Conservation (phyloP, 2,329 filamentous ascomycete genomes). For the Zalaria obscura region DNA sequence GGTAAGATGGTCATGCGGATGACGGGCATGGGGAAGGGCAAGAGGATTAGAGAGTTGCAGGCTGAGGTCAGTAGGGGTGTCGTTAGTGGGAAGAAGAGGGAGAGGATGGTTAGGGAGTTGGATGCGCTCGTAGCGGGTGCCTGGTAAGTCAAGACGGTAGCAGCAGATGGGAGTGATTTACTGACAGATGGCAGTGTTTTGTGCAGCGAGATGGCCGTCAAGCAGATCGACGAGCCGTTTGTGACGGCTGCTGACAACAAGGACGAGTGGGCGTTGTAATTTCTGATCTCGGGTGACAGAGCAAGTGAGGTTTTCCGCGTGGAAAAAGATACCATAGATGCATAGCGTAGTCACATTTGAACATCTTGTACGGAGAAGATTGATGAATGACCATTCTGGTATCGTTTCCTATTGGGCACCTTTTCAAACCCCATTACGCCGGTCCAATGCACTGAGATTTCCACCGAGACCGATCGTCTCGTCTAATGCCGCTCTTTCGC, state of each 20-base stretch:
- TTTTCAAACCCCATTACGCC: too few species aligned
- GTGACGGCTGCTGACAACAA: slow-evolving; percentile 57
- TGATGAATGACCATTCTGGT: too few species aligned
- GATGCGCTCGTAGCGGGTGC: slow-evolving; percentile 82
- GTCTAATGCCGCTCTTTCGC: background rate
- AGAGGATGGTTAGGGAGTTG: slow-evolving; percentile 73
- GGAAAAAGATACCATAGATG: too few species aligned
- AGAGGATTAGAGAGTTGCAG: slow-evolving; percentile 75
- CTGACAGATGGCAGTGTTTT: slow-evolving; percentile 49
- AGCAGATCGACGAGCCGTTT: slow-evolving; percentile 87
- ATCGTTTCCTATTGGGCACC: too few species aligned
- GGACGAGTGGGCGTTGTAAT: slow-evolving; percentile 59
- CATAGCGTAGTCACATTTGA: too few species aligned
- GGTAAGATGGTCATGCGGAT: slow-evolving; percentile 75
- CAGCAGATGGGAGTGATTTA: background rate
- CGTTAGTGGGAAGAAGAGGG: slow-evolving; percentile 53
- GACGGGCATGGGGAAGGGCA: slow-evolving; percentile 59
- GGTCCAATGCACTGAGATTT: too few species aligned
- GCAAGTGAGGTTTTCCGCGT: background rate
- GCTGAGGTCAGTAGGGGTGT: slow-evolving; percentile 62
- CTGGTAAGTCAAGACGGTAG: slow-evolving; percentile 45
- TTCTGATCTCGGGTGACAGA: background rate
- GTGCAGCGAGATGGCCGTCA: slow-evolving; percentile 90
- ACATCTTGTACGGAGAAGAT: too few species aligned
- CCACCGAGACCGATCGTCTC: too few species aligned